These are phyloP conservation scores for Pneumocystis oryctolagi DNA, from an alignment of 1,139 yeast species.

Conservation along the genomic window DNA sequence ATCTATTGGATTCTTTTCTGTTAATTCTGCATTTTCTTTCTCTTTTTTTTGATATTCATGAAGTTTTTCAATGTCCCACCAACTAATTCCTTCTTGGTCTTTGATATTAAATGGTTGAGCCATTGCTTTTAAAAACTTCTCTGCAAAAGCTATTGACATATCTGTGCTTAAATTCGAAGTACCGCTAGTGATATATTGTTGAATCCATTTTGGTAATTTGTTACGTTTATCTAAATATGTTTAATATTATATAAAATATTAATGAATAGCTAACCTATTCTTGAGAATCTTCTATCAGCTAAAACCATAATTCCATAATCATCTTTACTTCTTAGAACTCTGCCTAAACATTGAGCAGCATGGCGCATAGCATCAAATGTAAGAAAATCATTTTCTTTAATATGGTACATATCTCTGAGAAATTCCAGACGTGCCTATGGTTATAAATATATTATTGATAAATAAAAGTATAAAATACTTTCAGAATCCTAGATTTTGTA, in stretches of 20 bases:
- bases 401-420: slow-evolving; percentile 79
- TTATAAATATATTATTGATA: neutral
- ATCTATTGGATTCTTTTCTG: neutral
- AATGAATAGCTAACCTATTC: slow-evolving; percentile 23
- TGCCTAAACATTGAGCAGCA: slow-evolving; percentile 96
- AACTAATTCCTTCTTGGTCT: slow-evolving; percentile 89
- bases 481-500: slow-evolving; percentile 87
- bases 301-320: slow-evolving; percentile 97
- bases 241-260: neutral
- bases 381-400: slow-evolving; percentile 80
- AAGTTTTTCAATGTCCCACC: slow-evolving; percentile 72
- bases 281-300: slow-evolving; percentile 72
- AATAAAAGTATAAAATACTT: slow-evolving; percentile 20
- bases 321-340: slow-evolving; percentile 92
- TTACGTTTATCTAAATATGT: slow-evolving; percentile 41
- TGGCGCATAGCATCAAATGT: slow-evolving; percentile 99
- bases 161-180: slow-evolving; percentile 88
- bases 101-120: slow-evolving; percentile 88
- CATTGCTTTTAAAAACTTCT: slow-evolving; percentile 76
- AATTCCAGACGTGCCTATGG: slow-evolving; percentile 68
- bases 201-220: slow-evolving; percentile 94
- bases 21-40: neutral
- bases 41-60: slow-evolving; percentile 41
- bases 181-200: slow-evolving; percentile 80
- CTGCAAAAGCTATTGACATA: slow-evolving; percentile 92